phyloP scores from a whole-genome alignment of 2,329 filamentous ascomycete species.

The Arthrobotrys conoides region DNA sequence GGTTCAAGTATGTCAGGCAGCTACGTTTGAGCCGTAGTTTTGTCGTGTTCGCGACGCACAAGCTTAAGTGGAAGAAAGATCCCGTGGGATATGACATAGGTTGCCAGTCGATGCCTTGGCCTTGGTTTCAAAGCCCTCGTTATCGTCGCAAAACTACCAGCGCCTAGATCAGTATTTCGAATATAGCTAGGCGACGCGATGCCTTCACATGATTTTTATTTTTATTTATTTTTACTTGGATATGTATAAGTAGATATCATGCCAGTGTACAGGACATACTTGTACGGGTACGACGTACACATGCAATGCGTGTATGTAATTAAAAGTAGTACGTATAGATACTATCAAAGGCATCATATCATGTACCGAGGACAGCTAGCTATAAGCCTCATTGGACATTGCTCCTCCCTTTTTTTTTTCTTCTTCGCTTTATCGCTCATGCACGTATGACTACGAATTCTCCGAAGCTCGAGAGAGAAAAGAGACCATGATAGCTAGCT shows the following conservation, averaged over 20 bases:
- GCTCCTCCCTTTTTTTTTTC: not conserved
- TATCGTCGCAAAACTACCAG: conserved; percentile 2
- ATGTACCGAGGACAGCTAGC: not conserved
- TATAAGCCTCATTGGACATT: not conserved
- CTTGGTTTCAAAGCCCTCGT: conserved; percentile 4
- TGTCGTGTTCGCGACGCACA: conserved; percentile 49
- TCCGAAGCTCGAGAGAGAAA: conserved; percentile 28
- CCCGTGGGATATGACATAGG: conserved; percentile 37
- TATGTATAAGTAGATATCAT: not conserved
- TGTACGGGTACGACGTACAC: not conserved
- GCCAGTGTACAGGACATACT: not conserved
- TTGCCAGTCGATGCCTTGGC: conserved; percentile 28
- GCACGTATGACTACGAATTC: conserved; percentile 58
- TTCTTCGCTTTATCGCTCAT: conserved; percentile 15
- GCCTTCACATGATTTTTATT: conserved; percentile 26
- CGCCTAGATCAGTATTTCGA: not conserved
- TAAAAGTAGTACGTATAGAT: too few relatives aligned
- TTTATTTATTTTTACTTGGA: not conserved
- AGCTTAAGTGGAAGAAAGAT: conserved; percentile 18
- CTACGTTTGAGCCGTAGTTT: conserved; percentile 17
- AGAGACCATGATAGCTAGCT: too few relatives aligned
- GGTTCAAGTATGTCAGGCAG: conserved; percentile 33
- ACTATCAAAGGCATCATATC: not conserved
- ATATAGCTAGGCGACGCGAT: not conserved
- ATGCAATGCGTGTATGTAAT: not conserved